A percentile compares a stretch with the other conserved stretches of the same genome.
Evolutionary conservation across 2,329 filamentous ascomycete genomes (phyloP).

Genomic region (Hyphodiscus sp.): DNA sequence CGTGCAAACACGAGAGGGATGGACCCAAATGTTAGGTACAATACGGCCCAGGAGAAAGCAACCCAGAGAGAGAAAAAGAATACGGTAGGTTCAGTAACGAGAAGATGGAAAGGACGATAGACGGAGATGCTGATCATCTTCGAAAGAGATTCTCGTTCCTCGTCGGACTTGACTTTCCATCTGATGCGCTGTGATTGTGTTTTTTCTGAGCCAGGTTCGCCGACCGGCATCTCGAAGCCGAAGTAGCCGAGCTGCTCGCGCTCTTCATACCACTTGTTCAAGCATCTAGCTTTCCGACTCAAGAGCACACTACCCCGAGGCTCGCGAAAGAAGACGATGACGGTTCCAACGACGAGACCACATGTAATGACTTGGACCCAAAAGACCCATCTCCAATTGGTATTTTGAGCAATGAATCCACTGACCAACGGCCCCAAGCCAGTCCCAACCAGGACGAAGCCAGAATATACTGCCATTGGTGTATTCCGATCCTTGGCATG

Average conservation of each 20-base stretch:
- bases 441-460: constrained; percentile 69
- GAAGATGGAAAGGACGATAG: constrained; percentile 70
- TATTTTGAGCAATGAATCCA: constrained; percentile 60
- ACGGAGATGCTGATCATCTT: constrained; percentile 70
- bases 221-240: constrained; percentile 42
- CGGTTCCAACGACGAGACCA: constrained; percentile 53
- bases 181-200: constrained; percentile 51
- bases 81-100: constrained; percentile 70
- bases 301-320: constrained; percentile 77
- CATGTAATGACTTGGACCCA: constrained; percentile 75
- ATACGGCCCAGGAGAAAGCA: constrained; percentile 79
- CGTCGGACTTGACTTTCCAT: constrained; percentile 75
- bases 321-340: constrained; percentile 70
- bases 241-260: constrained; percentile 52
- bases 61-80: constrained; percentile 89
- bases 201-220: constrained; percentile 16
- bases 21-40: constrained; percentile 79
- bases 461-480: constrained; percentile 86
- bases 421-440: constrained; percentile 70
- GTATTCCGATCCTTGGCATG: constrained; percentile 73
- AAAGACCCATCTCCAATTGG: constrained; percentile 80
- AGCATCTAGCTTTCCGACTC: constrained; percentile 60
- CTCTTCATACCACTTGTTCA: constrained; percentile 76
- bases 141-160: constrained; percentile 60
- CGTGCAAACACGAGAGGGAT: constrained; percentile 70